phyloP scores from a whole-genome alignment of 164 flowering plant genomes.

The Nelumbo lutea region DNA sequence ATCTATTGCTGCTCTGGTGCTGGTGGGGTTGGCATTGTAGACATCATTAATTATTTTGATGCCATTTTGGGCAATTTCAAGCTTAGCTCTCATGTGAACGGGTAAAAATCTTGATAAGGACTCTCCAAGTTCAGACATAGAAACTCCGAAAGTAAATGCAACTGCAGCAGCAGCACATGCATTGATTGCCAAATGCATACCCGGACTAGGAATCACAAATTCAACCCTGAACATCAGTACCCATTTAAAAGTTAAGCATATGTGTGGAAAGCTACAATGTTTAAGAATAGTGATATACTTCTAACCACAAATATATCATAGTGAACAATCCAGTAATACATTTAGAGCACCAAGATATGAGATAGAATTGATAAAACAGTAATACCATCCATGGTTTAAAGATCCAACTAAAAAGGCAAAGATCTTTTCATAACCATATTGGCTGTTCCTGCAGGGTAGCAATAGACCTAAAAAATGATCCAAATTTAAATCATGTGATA shows the following conservation, averaged over 20 bases:
- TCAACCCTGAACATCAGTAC: constrained; percentile 21
- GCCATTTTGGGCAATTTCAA: constrained; percentile 25
- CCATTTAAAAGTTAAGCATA: not conserved
- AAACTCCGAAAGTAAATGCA: constrained; percentile 22
- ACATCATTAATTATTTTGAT: constrained; percentile 28
- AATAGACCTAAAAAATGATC: too few species aligned
- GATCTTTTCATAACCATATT: too few species aligned
- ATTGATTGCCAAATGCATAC: constrained; percentile 31
- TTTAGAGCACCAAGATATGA: not conserved
- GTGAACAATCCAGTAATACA: not conserved
- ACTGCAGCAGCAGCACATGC: constrained; percentile 39
- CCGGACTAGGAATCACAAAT: constrained; percentile 28
- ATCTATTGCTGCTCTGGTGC: constrained; percentile 27
- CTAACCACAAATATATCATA: not conserved
- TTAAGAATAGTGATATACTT: not conserved
- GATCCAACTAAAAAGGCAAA: too few species aligned
- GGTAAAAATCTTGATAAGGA: constrained; percentile 27
- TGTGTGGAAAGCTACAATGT: not conserved
- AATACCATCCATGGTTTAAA: too few species aligned
- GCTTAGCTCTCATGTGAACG: constrained; percentile 29
- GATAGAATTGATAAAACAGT: not conserved
- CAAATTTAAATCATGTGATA: too few species aligned
- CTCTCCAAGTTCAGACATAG: constrained; percentile 26
- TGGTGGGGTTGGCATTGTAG: constrained; percentile 34
- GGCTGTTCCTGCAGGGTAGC: too few species aligned